Evolutionary conservation across 2,329 filamentous ascomycete genomes (phyloP), one percentile per base, ranked within the genome.

Genomic region (Trichophyton equinum): DNA sequence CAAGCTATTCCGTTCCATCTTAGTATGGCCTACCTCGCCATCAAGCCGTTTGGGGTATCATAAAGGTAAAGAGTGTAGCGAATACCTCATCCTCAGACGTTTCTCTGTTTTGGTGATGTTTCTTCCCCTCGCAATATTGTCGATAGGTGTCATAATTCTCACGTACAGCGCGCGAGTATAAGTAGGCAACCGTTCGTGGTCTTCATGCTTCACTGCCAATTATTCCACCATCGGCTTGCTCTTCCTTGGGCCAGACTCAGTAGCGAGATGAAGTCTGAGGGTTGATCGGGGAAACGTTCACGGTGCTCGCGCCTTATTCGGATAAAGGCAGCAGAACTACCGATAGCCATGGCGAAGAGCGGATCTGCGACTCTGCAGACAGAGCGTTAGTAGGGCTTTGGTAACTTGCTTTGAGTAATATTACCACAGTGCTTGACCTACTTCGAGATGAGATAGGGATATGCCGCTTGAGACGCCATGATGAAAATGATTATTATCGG

Each of bases 241-340:
- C 74, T 67, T 38, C 67, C 66, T 22, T 64, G 64, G 1, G 72
- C 74, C 56, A 69, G 59, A 33, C 66, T 64, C 40, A 72, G 42
- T 15, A 76, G 64, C 38, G 64, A 65, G 22, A 63, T 9, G 22
- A 73, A 69, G 56, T 74, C 70, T 8, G 68, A 65, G 15, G 73
- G 71, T 33, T 68, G 67, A 30, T 73, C 69, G 3, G 73, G 75
- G 49, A 73, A 68, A 65, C 77, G 75, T 64, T 81, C 79, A 47
- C 71, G 74, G 68, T 82, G 76, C 64, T 83, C 81, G 11, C 80
- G 76, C 61, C 76, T 78, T 64, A 83, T 80, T n/a, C 80, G 77
- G 20, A 79, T 70, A 22, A 75, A 69, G 11, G 81, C 78, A n/a
- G 81, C 79, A 7, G 77, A 75, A 8, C 78, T 68, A 56, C 81